Evolutionary conservation across 805 yeast species (phyloP).

Genomic region (Wickerhamiella brachini): DNA sequence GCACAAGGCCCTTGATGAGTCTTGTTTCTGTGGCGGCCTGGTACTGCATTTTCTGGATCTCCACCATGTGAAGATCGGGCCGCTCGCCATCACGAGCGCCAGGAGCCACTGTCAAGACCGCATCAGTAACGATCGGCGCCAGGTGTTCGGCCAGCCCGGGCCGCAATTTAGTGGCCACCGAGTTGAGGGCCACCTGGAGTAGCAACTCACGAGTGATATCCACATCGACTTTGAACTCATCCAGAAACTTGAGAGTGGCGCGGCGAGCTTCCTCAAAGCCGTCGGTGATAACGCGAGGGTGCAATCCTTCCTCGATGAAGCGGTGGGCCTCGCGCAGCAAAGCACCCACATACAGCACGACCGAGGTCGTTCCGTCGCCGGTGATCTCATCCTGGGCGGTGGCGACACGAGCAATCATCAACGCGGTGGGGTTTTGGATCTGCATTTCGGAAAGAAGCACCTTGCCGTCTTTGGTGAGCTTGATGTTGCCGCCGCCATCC

Average conservation of each 20-base stretch:
- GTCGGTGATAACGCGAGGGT: constrained; percentile 86
- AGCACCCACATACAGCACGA: constrained; percentile 87
- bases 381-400: constrained; percentile 97
- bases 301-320: constrained; percentile 83
- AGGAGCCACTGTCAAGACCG: constrained; percentile 59
- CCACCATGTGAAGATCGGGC: constrained; percentile 91
- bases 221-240: constrained; percentile 43
- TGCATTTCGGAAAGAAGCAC: constrained; percentile 93
- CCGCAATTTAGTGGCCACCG: constrained; percentile 76
- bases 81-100: constrained; percentile 30
- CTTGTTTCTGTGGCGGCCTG: constrained; percentile 72
- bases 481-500: constrained; percentile 91
- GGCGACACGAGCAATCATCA: constrained; percentile 88
- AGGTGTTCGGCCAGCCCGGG: constrained; percentile 63
- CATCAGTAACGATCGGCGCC: constrained; percentile 92
- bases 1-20: constrained; percentile 75
- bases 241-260: constrained; percentile 56
- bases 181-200: constrained; percentile 81
- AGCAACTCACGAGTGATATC: constrained; percentile 74
- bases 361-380: constrained; percentile 98
- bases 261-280: constrained; percentile 87
- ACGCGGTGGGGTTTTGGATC: constrained; percentile 82
- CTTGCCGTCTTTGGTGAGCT: constrained; percentile 93
- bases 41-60: constrained; percentile 96
- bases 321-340: constrained; percentile 88